Evolutionary conservation across 176 grass and related monocot species (phyloP).

Genomic region (Aegilops speltoides): DNA sequence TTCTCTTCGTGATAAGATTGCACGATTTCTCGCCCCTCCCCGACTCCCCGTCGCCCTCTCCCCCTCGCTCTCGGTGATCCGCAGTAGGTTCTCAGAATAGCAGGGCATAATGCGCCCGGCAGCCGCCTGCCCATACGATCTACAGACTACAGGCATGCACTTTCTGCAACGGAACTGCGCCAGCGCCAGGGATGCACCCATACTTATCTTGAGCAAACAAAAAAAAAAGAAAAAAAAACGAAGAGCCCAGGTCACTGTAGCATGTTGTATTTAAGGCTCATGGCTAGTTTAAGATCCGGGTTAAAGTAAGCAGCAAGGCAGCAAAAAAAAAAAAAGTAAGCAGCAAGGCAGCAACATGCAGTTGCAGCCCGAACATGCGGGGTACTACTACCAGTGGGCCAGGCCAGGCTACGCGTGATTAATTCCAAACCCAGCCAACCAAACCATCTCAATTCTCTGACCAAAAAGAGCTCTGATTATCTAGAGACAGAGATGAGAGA

Average conservation of each 20-base stretch:
- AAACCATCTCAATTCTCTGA: not conserved
- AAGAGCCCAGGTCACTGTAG: not conserved
- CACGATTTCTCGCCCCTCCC: not conserved
- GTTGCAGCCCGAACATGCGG: not conserved
- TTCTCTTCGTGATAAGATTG: not conserved
- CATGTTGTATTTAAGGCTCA: not conserved
- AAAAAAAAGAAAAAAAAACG: no score
- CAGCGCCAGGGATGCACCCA: not conserved
- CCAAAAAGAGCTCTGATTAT: not conserved
- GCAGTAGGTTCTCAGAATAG: not conserved
- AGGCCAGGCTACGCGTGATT: not conserved
- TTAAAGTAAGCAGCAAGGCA: not conserved
- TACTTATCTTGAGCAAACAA: no score
- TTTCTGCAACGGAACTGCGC: not conserved
- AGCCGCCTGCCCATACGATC: not conserved
- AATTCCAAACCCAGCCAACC: not conserved
- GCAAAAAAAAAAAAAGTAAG: not conserved
- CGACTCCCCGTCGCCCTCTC: no score
- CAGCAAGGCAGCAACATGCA: not conserved
- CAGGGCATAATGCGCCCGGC: not conserved
- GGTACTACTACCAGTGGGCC: not conserved
- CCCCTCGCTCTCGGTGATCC: no score
- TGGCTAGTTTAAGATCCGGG: no score
- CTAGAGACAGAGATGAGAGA: not conserved
- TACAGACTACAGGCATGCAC: not conserved